Evolutionary conservation across 1,139 yeast genomes (phyloP), one percentile per base, ranked within the genome.

Genomic region (Trichomonascaceae sp.): DNA sequence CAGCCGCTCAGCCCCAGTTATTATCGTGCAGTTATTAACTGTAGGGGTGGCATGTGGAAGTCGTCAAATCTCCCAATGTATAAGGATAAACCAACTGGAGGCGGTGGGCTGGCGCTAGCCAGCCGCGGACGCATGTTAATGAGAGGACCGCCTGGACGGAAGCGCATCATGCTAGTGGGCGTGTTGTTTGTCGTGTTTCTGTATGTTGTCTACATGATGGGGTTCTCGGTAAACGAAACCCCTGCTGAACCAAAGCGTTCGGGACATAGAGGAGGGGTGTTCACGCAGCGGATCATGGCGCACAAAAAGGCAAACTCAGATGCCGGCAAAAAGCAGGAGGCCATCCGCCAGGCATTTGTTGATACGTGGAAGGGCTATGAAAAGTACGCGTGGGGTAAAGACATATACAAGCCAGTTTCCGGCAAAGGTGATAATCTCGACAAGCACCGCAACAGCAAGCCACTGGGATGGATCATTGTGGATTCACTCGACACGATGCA

Each of bases 391-490:
- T 85, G 93, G 92, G 96, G 96, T 2, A 63, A 61, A 38, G 93
- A 80, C 46, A 68, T 72, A 3, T 80, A 76, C 48, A 58, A 61
- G 17, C 82, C 96, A 0, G 52, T 79, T 14, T 54, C 67, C 11
- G 69, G 74, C 36, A 54, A 48, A 1, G 85, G 84, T n/a, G 23
- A 20, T 6, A 20, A 20, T 20, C 6, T 20, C 9, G 11, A 8
- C 23, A 63, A 68, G 39, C 80, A 84, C 50, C 79, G 84, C 85
- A 87, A 84, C 1, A 76, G 76, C 5, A 57, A 67, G 38, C 96
- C 97, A 1, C 59, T 87, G 45, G 98, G 98, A 2, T 87, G 96
- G 96, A 81, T 87, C 55, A 77, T 87, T 47, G 93, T 87, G 5
- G 97, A 87, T 54, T 68, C 93, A 1, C 57, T 89, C 36, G 97